Base-by-base conservation (phyloP, 1,139 yeast species). In the Lodderomyces elongisporus region DNA sequence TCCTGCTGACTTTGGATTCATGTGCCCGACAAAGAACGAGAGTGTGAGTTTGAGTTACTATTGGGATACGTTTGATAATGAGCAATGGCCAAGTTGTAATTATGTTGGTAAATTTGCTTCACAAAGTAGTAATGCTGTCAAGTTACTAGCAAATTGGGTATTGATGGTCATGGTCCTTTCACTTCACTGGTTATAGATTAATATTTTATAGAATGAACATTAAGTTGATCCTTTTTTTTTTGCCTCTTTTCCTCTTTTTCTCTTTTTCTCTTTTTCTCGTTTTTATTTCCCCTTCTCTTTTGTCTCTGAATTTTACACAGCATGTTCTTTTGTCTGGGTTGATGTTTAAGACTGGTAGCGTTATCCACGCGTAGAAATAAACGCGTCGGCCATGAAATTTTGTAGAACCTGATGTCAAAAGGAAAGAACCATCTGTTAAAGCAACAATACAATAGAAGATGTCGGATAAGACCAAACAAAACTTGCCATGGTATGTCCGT, bases 1-100 rank as follows among this genome's bases (percentile, higher is more conserved):
- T 55, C 96, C 96, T 0, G 63, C 89, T 0, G 76, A 62, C 24
- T 77, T 91, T 47, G 77, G 76, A 1, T 88, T 91, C 54, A 47
- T 54, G 21, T 91, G 97, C 48, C 97, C 97, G 0, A 47, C 47
- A 0, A 45, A 42, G 3, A 62, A 69, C 30, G 49, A 53, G 0
- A 50, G 70, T 3, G 57, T 75, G 15, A 38, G 52, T 9, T 39
- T 51, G 44, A 52, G 85, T 35, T 82, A 82, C 50, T 72, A 58
- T 42, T 69, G 74, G 61, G 42, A 33, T 23, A 49, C 48, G 12
- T 49, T 42, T 4, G 14, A 17, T 5, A 16, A 14, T 13, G 21
- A 13, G 10, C 59, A 61, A 27, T 47, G 52, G 45, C 54, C 64
- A 2, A 60, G 71, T 2, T 77, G 83, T 49, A 77, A 77, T 45